These are phyloP conservation scores for Amylocarpus encephaloides DNA, from an alignment of 2,329 filamentous ascomycete genomes.

Conservation along the genomic window DNA sequence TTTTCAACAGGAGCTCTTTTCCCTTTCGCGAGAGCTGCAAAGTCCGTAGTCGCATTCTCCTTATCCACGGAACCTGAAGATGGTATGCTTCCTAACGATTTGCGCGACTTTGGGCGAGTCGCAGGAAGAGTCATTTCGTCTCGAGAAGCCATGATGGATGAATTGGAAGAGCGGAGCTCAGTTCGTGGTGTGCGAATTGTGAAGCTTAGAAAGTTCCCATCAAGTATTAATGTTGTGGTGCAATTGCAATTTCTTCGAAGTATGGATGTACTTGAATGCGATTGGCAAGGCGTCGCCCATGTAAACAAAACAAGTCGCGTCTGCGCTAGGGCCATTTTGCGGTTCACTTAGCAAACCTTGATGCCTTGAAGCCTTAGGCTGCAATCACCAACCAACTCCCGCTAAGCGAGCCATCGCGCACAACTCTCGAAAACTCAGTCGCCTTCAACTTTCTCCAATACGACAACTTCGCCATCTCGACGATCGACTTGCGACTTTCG, in stretches of 20 bases:
- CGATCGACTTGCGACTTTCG: constrained; percentile 27
- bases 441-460: constrained; percentile 9
- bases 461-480: constrained; percentile 11
- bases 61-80: constrained; percentile 55
- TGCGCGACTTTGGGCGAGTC: constrained; percentile 50
- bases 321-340: neutral
- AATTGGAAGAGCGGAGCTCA: constrained; percentile 14
- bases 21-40: constrained; percentile 39
- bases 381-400: neutral
- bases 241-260: neutral
- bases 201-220: neutral
- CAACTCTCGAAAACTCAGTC: constrained; percentile 12
- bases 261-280: neutral
- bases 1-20: constrained; percentile 25
- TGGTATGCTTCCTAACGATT: constrained; percentile 63
- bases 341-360: too few species aligned
- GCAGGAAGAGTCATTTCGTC: constrained; percentile 47
- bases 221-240: constrained; percentile 2
- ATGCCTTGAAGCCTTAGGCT: neutral
- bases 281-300: constrained; percentile 1
- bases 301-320: constrained; percentile 17
- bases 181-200: neutral
- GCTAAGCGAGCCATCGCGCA: neutral
- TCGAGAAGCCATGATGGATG: constrained; percentile 34
- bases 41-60: constrained; percentile 69